phyloP scores from a whole-genome alignment of 495 filamentous ascomycete genomes.

The Aspergillus affinis region DNA sequence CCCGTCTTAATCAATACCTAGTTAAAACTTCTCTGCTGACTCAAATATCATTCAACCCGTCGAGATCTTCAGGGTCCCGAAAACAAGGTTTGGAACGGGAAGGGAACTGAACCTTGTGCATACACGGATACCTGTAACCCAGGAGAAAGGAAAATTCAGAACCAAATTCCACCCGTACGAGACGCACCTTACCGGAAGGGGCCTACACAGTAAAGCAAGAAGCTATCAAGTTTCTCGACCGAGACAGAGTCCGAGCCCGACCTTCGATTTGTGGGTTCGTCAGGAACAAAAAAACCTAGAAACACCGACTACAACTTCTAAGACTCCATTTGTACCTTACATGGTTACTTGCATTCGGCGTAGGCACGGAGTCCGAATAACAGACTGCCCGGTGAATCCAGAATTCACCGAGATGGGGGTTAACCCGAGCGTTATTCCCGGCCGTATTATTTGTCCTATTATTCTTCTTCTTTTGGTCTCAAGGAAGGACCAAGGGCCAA shows the following conservation, averaged over 20 bases:
- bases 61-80: constrained; percentile 16
- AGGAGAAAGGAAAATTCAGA: background rate
- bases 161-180: background rate
- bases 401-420: no score
- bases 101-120: background rate
- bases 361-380: background rate
- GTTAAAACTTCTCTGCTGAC: background rate
- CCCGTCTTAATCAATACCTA: background rate
- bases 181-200: background rate
- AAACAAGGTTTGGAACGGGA: constrained; percentile 10
- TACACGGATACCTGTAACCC: background rate
- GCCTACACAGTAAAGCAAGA: no score
- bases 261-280: background rate
- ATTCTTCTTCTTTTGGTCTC: no score
- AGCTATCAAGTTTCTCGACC: no score
- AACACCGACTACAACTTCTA: background rate
- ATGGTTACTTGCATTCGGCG: no score
- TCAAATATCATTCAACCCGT: constrained; percentile 4
- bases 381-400: no score
- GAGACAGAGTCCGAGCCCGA: background rate
- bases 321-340: background rate
- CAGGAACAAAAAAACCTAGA: background rate
- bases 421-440: no score
- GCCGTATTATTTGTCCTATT: no score
- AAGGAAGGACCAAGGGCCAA: no score